Conservation (phyloP, 768 basidiomycete species). For the Sutorius australiensis region DNA sequence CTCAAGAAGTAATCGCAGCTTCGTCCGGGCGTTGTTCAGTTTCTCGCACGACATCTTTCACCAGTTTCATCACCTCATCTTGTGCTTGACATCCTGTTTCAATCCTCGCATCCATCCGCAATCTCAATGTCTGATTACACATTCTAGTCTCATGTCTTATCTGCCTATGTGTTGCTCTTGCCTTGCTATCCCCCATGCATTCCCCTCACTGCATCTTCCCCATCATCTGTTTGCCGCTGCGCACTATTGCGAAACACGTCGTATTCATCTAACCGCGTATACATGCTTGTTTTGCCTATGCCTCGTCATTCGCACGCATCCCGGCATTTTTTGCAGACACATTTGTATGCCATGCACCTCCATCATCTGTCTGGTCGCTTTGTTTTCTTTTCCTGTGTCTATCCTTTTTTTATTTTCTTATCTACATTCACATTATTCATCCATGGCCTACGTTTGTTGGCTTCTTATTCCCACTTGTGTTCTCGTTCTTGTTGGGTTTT, state of each 20-base stretch:
- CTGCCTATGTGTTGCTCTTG: slow-evolving; percentile 35
- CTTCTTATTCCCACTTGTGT: slow-evolving; percentile 28
- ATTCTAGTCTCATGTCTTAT: slow-evolving; percentile 35
- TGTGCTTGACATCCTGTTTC: slow-evolving; percentile 37
- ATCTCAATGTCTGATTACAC: slow-evolving; percentile 39
- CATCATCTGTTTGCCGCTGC: slow-evolving; percentile 25
- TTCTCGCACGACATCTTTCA: slow-evolving; percentile 25
- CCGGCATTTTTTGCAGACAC: slow-evolving; percentile 22
- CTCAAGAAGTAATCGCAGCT: slow-evolving; percentile 28
- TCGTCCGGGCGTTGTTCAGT: slow-evolving; percentile 14
- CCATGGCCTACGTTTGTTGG: slow-evolving; percentile 21
- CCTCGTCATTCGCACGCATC: slow-evolving; percentile 14
- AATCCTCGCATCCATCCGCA: slow-evolving; percentile 32
- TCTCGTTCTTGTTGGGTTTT: slow-evolving; percentile 24
- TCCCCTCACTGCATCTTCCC: slow-evolving; percentile 18
- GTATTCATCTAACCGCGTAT: slow-evolving; percentile 32
- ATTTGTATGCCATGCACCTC: slow-evolving; percentile 26
- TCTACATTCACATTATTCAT: slow-evolving; percentile 31
- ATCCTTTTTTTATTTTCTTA: slow-evolving; percentile 28
- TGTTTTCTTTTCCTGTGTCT: slow-evolving; percentile 20
- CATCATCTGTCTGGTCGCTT: slow-evolving; percentile 17
- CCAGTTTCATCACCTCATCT: slow-evolving; percentile 22
- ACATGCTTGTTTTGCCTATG: slow-evolving; percentile 35
- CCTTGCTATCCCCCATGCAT: slow-evolving; percentile 38
- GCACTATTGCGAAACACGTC: slow-evolving; percentile 35